Evolutionary conservation across 441 rosid species (phyloP).

Genomic region (Gossypium schwendimanii): DNA sequence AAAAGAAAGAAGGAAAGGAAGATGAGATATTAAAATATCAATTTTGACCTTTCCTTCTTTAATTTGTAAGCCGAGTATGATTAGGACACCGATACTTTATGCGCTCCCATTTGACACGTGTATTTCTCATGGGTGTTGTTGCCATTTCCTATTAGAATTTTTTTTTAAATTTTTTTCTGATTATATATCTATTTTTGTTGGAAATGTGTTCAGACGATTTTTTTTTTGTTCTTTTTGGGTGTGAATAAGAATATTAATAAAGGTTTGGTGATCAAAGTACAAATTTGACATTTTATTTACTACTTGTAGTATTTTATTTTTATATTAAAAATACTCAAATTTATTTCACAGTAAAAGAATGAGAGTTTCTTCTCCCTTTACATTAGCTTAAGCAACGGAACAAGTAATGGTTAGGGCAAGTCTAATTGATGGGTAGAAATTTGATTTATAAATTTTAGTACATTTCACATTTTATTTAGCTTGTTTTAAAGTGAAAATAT

Average conservation of each 20-base stretch:
- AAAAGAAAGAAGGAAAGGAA: not conserved
- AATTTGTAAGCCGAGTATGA: not conserved
- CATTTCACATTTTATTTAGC: not conserved
- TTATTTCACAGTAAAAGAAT: not conserved
- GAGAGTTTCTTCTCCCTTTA: not conserved
- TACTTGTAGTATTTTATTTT: not conserved
- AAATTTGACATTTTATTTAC: not conserved
- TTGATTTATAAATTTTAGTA: not conserved
- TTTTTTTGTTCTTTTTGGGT: not conserved
- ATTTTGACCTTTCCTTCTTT: slow-evolving; percentile 1
- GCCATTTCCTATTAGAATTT: not conserved
- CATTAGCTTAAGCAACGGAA: not conserved
- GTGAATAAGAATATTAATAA: not conserved
- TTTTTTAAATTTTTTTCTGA: not conserved
- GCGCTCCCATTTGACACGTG: slow-evolving; percentile 6
- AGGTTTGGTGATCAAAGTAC: not conserved
- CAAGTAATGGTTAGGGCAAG: not conserved
- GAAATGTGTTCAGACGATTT: not conserved
- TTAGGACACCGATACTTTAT: not conserved
- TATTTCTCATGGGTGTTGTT: not conserved
- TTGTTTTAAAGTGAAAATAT: too few species aligned
- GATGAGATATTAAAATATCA: slow-evolving; percentile 1
- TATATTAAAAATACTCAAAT: not conserved
- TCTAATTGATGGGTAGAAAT: not conserved
- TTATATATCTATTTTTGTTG: not conserved